Evolutionary conservation across 495 filamentous ascomycete genomes (phyloP).

Genomic region (Xylaria venustula): DNA sequence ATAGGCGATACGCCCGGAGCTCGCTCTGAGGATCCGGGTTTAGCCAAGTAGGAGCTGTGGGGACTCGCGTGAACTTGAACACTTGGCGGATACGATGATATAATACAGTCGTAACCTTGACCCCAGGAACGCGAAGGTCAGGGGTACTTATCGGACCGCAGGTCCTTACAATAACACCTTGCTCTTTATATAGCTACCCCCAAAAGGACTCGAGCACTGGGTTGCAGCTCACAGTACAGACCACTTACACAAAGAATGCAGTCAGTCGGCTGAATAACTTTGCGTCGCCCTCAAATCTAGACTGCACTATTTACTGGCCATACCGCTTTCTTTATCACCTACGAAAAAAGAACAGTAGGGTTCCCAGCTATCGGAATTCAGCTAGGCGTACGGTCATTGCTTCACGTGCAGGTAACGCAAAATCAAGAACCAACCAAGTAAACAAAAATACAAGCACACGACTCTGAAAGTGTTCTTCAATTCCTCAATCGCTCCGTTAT

Average conservation of each 20-base stretch:
- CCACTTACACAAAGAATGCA: constrained; percentile 13
- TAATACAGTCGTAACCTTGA: constrained; percentile 28
- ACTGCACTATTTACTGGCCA: constrained; percentile 7
- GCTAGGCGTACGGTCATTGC: background rate
- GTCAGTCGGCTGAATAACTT: constrained; percentile 21
- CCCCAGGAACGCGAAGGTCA: constrained; percentile 17
- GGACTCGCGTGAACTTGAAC: constrained; percentile 18
- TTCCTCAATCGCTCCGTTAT: background rate
- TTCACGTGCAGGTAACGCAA: background rate
- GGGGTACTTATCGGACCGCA: constrained; percentile 31
- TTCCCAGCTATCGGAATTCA: background rate
- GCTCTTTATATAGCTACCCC: constrained; percentile 16
- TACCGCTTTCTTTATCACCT: background rate
- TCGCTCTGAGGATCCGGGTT: constrained; percentile 41
- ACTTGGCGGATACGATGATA: constrained; percentile 32
- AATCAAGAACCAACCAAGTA: background rate
- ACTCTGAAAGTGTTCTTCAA: background rate
- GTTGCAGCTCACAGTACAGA: constrained; percentile 11
- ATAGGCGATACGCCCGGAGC: constrained; percentile 35
- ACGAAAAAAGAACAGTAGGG: background rate
- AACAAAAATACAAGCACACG: background rate
- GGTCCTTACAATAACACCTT: constrained; percentile 28
- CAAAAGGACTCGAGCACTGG: constrained; percentile 9
- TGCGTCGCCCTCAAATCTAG: constrained; percentile 21
- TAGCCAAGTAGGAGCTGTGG: constrained; percentile 36